Evolutionary conservation across 176 grass and related monocot species (phyloP).

Genomic region (Rhynchospora pubera): DNA sequence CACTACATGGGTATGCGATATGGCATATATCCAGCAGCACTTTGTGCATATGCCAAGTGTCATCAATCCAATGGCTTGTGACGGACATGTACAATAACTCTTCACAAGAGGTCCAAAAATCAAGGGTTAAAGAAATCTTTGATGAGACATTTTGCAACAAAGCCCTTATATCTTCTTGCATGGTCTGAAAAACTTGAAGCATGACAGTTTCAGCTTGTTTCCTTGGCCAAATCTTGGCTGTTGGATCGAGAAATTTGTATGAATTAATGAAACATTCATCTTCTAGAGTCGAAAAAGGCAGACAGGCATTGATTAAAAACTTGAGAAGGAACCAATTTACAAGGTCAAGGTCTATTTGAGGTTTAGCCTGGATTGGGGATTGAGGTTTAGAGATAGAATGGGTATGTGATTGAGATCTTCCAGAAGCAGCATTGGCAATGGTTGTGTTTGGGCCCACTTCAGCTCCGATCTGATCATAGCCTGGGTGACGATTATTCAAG

Average conservation of each 20-base stretch:
- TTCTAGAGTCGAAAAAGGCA: constrained; percentile 49
- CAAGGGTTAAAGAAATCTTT: constrained; percentile 58
- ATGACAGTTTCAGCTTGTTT: constrained; percentile 58
- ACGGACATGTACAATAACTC: constrained; percentile 81
- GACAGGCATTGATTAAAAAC: constrained; percentile 57
- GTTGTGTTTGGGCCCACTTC: constrained; percentile 18
- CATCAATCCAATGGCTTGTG: constrained; percentile 91
- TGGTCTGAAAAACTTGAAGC: constrained; percentile 62
- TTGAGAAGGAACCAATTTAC: constrained; percentile 90
- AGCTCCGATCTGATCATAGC: constrained; percentile 39
- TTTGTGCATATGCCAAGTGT: constrained; percentile 60
- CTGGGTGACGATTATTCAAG: constrained; percentile 77
- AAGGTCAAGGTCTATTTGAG: constrained; percentile 44
- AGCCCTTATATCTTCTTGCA: constrained; percentile 68
- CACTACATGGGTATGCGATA: constrained; percentile 52
- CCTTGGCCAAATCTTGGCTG: constrained; percentile 67
- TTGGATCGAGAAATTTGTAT: constrained; percentile 58
- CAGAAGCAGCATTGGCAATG: constrained; percentile 23
- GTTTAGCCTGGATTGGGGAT: constrained; percentile 17
- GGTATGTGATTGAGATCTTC: constrained; percentile 27
- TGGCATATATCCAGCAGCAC: constrained; percentile 73
- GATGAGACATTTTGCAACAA: constrained; percentile 56
- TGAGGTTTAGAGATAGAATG: neutral
- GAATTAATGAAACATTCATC: constrained; percentile 48
- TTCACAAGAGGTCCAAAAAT: constrained; percentile 90